Conservation (phyloP, 345 rosid genomes). For the Eucalyptus pauciflora region DNA sequence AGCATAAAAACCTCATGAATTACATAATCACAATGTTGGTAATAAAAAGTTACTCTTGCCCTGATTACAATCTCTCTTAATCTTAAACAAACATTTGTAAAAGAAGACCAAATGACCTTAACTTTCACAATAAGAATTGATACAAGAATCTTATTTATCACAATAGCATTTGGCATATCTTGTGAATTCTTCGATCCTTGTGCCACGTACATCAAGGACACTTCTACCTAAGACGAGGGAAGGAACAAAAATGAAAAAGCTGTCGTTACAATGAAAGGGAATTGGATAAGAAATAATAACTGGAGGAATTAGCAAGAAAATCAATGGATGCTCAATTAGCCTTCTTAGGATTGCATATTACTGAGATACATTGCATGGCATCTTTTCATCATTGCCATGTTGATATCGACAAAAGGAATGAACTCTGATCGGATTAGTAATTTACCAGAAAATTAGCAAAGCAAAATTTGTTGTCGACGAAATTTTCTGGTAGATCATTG, state of each 20-base stretch:
- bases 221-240: neutral
- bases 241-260: neutral
- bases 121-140: neutral
- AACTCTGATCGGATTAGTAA: neutral
- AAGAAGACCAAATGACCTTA: neutral
- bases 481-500: neutral
- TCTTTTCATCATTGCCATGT: neutral
- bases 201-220: neutral
- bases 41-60: neutral
- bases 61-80: neutral
- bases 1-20: neutral
- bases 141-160: neutral
- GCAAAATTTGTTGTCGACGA: neutral
- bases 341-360: neutral
- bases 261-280: neutral
- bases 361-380: neutral
- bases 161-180: neutral
- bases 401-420: neutral
- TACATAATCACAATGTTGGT: neutral
- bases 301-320: neutral
- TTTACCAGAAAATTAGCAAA: neutral
- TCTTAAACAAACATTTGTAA: neutral
- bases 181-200: neutral
- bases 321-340: neutral
- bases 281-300: neutral